Base-by-base conservation (phyloP, 2,329 filamentous ascomycete species). In the Remersonia thermophila region DNA sequence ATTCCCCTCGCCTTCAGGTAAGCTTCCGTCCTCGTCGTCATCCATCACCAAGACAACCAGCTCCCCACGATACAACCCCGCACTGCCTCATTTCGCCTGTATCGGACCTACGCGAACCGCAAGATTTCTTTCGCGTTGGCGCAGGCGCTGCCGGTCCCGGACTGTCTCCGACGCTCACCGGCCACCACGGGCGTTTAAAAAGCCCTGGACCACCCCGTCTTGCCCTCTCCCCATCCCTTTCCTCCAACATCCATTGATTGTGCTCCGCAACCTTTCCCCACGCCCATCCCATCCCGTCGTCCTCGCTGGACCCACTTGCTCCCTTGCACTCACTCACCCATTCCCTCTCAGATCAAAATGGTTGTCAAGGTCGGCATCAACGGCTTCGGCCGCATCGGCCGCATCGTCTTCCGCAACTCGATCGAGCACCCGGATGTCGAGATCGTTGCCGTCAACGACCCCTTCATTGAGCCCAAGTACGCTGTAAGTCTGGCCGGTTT, bases 321-420 rank as follows among this genome's bases (percentile, higher is more conserved):
- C 28, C 26, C 20, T 11, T 9, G 12, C 14, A 29, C 29, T 40
- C 25, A 33, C 5, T 23, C 20, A 28, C 38, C 39, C 38, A 27
- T 25, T 23, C 11, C 20, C 31, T 23, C 7, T 15, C 40, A 33
- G 44, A 52, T 50, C 54, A 70, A 55, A 47, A 73, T 72, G 66
- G 56, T 60, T 60, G 62, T 71, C 62, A 76, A 93, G 78, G 84
- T 93, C 62, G 86, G 86, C 66, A 95, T 94, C 81, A 96, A 95
- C 82, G 89, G 91, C 67, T 98, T 98, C 75, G 91, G 91, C 72
- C 87, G 91, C 69, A 98, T 98, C 69, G 91, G 91, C 60, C 83
- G 91, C 66, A 95, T 98, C 65, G 80, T 96, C 73, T 91, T 96
- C 83, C 85, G 89, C 72, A 96, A 95, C 73, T 84, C 89, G 57